phyloP scores from a whole-genome alignment of 768 basidiomycete genomes.

The Suillus clintonianus region DNA sequence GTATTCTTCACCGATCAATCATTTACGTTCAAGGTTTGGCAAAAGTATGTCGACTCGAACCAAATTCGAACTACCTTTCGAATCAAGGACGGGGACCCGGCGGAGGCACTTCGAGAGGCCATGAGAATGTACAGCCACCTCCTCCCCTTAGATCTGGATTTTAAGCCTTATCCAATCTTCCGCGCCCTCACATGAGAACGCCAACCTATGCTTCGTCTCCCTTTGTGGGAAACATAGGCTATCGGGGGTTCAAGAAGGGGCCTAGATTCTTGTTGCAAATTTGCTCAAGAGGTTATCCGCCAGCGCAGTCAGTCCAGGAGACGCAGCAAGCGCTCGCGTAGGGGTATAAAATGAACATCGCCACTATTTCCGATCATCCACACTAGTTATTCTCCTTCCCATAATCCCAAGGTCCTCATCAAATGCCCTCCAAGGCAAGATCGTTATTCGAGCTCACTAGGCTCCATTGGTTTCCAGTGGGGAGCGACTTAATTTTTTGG shows the following conservation, averaged over 20 bases:
- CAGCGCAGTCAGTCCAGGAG: too few species aligned
- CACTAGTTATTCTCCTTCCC: not conserved
- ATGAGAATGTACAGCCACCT: not conserved
- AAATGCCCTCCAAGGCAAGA: not conserved
- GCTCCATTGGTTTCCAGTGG: not conserved
- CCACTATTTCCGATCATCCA: not conserved
- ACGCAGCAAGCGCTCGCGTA: not conserved
- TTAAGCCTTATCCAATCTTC: not conserved
- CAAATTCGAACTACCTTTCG: not conserved
- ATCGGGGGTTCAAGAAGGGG: too few species aligned
- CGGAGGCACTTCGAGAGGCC: not conserved
- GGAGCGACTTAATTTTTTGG: not conserved
- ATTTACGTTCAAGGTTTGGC: not conserved
- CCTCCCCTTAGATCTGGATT: not conserved
- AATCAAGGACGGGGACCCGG: not conserved
- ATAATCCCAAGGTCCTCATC: not conserved
- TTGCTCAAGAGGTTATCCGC: not conserved
- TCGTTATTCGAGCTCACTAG: not conserved
- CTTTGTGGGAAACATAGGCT: too few species aligned
- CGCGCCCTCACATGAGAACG: not conserved
- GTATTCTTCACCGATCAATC: not conserved
- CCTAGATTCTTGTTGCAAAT: not conserved
- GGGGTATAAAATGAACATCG: not conserved
- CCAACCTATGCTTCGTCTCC: not conserved
- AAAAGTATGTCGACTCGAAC: not conserved